phyloP scores from a whole-genome alignment of 768 basidiomycete species.

The Gloeostereum incarnatum region DNA sequence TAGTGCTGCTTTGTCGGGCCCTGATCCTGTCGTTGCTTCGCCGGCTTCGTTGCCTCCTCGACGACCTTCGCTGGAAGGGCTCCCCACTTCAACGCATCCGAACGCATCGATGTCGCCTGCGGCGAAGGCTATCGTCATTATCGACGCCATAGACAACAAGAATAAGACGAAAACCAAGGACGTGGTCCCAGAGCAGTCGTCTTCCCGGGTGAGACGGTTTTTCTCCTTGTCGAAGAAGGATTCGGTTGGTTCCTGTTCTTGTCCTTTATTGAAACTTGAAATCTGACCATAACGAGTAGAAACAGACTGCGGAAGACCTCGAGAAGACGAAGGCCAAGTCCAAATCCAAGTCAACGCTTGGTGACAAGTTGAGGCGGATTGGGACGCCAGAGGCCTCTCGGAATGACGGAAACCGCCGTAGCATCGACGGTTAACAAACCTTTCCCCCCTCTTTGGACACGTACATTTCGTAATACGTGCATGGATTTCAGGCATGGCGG shows the following conservation, averaged over 20 bases:
- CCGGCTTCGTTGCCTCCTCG: not conserved
- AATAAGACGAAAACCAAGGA: conserved; percentile 19
- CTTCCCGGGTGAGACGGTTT: conserved; percentile 14
- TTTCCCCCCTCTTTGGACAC: not conserved
- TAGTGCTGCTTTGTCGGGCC: not conserved
- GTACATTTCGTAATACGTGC: no score
- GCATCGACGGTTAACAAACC: conserved; percentile 14
- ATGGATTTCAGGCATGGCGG: no score
- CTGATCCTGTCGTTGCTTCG: not conserved
- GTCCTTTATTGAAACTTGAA: not conserved
- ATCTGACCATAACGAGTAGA: not conserved
- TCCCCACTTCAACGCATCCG: no score
- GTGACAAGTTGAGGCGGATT: conserved; percentile 22
- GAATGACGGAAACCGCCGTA: conserved; percentile 25
- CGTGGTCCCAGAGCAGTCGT: conserved; percentile 6
- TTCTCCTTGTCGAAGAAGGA: conserved; percentile 12
- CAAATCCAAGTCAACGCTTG: conserved; percentile 19
- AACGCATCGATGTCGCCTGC: conserved; percentile 27
- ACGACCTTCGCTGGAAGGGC: not conserved
- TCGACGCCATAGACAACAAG: conserved; percentile 49
- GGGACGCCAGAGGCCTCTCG: conserved; percentile 28
- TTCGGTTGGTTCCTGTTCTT: conserved; percentile 4
- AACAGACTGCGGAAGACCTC: conserved; percentile 7
- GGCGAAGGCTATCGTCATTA: conserved; percentile 55
- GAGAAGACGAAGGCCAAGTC: conserved; percentile 10